Percentiles rank a stretch among this genome's conserved stretches.
These are phyloP conservation scores for Tillandsia leiboldiana DNA, from an alignment of 176 grass and related monocot species.

Conservation along the genomic window DNA sequence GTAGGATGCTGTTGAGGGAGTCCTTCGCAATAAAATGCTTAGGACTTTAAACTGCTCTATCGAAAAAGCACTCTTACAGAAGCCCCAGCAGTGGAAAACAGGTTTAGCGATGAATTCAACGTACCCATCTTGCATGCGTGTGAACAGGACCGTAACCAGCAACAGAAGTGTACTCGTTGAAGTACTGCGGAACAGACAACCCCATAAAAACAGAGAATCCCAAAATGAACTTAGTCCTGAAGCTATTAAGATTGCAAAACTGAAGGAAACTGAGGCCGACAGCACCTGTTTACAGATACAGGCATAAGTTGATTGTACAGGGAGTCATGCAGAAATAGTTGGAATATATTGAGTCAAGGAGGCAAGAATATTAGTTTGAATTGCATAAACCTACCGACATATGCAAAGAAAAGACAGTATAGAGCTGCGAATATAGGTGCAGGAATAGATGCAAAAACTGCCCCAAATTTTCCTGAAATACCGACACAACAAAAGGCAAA, in stretches of 20 bases:
- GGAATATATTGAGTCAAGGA: background rate
- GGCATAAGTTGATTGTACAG: constrained; percentile 18
- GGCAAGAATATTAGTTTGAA: background rate
- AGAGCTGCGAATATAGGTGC: constrained; percentile 88
- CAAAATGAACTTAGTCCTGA: constrained; percentile 92
- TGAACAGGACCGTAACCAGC: constrained; percentile 92
- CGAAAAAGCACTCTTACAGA: background rate
- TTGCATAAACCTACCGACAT: constrained; percentile 60
- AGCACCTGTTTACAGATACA: constrained; percentile 50
- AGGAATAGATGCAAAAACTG: constrained; percentile 95
- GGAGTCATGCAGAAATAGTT: background rate
- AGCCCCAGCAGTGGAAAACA: background rate
- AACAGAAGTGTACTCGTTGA: constrained; percentile 94
- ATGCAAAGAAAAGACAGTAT: constrained; percentile 98
- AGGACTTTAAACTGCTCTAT: background rate
- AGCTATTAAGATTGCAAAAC: constrained; percentile 98
- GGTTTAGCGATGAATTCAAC: constrained; percentile 2
- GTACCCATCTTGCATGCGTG: constrained; percentile 77
- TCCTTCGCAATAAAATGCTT: background rate
- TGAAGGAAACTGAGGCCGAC: constrained; percentile 87
- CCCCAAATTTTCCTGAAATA: constrained; percentile 92
- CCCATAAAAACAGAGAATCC: constrained; percentile 96
- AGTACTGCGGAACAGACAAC: constrained; percentile 93
- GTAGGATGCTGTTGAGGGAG: too few species aligned
- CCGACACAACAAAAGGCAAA: constrained; percentile 9